Percentiles rank a stretch among this genome's conserved stretches.
Evolutionary conservation across 495 filamentous ascomycete species (phyloP).

Genomic region (Aspergillus asperescens): DNA sequence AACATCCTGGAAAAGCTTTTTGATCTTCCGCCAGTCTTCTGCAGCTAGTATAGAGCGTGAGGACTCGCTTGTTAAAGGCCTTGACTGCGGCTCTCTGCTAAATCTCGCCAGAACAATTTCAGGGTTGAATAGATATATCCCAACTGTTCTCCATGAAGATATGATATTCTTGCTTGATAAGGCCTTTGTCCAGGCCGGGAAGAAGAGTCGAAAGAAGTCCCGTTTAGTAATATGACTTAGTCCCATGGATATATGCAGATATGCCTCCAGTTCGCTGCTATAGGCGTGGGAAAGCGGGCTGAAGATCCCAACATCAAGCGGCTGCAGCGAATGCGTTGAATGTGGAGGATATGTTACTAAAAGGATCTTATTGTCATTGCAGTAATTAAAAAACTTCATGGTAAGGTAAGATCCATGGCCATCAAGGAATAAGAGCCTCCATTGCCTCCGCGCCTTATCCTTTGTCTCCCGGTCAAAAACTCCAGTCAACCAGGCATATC

Average conservation of each 20-base stretch:
- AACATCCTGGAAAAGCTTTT: not conserved
- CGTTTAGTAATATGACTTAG: not conserved
- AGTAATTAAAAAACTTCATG: constrained; percentile 5
- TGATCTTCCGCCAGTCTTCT: constrained; percentile 5
- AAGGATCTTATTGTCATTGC: constrained; percentile 5
- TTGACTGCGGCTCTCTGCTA: not conserved
- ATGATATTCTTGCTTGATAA: not conserved
- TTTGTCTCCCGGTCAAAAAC: constrained; percentile 6
- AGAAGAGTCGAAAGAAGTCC: constrained; percentile 2
- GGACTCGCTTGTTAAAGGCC: not conserved
- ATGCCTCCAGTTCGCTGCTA: not conserved
- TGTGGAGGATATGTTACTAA: constrained; percentile 2
- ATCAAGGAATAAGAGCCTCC: not conserved
- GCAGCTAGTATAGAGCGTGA: not conserved
- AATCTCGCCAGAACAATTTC: constrained; percentile 1
- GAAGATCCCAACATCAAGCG: too few species aligned
- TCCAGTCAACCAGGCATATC: constrained; percentile 2
- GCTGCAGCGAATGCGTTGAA: constrained; percentile 7
- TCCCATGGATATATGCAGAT: not conserved
- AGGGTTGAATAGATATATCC: not conserved
- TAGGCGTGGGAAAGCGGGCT: not conserved
- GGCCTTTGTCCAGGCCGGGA: not conserved
- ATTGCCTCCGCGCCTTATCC: not conserved
- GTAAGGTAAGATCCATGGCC: constrained; percentile 3
- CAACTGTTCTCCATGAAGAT: not conserved